phyloP scores from a whole-genome alignment of 2,329 filamentous ascomycete species.

The Aphanocladium album region DNA sequence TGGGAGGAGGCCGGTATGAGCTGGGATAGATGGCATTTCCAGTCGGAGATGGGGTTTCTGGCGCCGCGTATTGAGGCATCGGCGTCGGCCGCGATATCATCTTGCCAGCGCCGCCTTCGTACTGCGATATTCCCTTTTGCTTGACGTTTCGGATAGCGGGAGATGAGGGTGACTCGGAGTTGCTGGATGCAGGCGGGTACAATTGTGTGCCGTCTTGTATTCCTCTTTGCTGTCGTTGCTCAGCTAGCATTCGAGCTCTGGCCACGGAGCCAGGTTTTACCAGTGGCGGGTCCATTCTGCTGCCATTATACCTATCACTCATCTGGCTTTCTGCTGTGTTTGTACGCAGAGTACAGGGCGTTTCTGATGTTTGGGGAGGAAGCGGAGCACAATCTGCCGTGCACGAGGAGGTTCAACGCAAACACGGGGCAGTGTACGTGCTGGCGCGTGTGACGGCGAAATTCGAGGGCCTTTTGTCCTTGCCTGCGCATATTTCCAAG shows the following conservation, averaged over 20 bases:
- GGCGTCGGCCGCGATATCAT: constrained; percentile 51
- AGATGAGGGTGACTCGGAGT: constrained; percentile 8
- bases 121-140: constrained; percentile 11
- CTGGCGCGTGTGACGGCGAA: not conserved
- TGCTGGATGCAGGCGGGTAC: not conserved
- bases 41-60: constrained; percentile 33
- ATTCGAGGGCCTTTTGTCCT: not conserved
- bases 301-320: constrained; percentile 9
- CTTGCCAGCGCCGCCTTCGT: constrained; percentile 22
- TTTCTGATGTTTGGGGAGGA: not conserved
- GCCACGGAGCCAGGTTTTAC: constrained; percentile 11
- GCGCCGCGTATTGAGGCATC: constrained; percentile 51
- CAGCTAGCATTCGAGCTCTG: constrained; percentile 4
- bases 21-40: constrained; percentile 28
- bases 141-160: constrained; percentile 8
- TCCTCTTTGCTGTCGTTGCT: constrained; percentile 9
- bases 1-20: constrained; percentile 47
- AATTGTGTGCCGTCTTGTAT: constrained; percentile 15
- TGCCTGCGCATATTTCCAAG: not conserved
- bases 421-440: not conserved
- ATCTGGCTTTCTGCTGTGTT: constrained; percentile 3
- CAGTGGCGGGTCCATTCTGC: constrained; percentile 3
- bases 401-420: not conserved
- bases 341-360: not conserved
- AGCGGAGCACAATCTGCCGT: not conserved